Percentiles rank a stretch among this genome's conserved stretches.
These are phyloP conservation scores for Ceratobasidium sp. DNA, from an alignment of 1,284 basidiomycete genomes.

Conservation along the genomic window DNA sequence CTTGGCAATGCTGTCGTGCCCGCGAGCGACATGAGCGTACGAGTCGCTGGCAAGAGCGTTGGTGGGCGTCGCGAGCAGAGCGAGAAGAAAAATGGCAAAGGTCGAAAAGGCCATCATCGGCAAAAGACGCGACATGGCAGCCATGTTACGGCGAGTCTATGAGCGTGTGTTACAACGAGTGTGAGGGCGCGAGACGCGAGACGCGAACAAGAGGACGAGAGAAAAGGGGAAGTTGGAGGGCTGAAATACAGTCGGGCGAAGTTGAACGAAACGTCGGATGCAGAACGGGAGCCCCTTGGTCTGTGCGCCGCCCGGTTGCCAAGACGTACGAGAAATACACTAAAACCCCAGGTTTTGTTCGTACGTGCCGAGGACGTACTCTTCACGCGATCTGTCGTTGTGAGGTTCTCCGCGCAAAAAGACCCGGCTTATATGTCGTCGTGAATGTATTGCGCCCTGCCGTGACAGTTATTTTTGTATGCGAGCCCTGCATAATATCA, in stretches of 20 bases:
- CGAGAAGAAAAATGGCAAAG: constrained; percentile 38
- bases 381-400: neutral
- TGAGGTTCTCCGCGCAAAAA: neutral
- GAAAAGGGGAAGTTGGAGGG: constrained; percentile 2
- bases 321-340: neutral
- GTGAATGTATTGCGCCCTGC: neutral
- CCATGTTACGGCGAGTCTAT: constrained; percentile 27
- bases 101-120: constrained; percentile 37
- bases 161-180: constrained; percentile 28
- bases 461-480: neutral
- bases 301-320: constrained; percentile 37
- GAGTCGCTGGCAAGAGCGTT: constrained; percentile 40
- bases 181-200: constrained; percentile 18
- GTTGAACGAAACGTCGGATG: constrained; percentile 26
- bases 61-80: constrained; percentile 35
- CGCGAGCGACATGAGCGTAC: constrained; percentile 58
- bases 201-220: neutral
- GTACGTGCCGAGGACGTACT: constrained; percentile 13
- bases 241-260: constrained; percentile 7
- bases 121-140: constrained; percentile 32
- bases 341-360: constrained; percentile 1
- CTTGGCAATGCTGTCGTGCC: constrained; percentile 62
- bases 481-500: neutral
- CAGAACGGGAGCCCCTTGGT: constrained; percentile 34
- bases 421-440: neutral